Base-by-base conservation (phyloP, 108 stramenopile genomes). In the Skeletonema grethae region DNA sequence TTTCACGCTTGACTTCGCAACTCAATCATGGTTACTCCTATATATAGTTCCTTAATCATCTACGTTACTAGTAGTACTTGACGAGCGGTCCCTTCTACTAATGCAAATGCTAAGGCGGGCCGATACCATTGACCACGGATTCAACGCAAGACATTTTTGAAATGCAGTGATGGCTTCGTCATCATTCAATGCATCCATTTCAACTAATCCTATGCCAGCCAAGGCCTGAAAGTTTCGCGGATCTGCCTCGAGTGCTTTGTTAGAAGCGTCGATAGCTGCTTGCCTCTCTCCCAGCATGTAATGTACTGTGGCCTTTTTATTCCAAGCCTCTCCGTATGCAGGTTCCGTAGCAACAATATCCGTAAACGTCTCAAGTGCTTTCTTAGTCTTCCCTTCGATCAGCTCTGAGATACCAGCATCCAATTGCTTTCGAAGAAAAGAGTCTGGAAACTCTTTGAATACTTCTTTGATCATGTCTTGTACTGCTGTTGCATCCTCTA, bases 71-170 rank as follows among this genome's bases (percentile, higher is more conserved):
- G 13, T 4, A n/a, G 13, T 5, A 43, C 41, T 43, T 43, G 41
- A 43, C 15, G 41, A n/a, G 15, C 41, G 41, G 15, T 3, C 41
- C 41, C 15, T n/a, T 15, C 41, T 43, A 43, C 10, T 43, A 2
- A 73, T 55, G 32, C 88, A 89, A 12, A 67, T 36, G 35, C 82
- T 75, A 20, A 92, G 70, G 61, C 84, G 80, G 5, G 87, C 62
- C 6, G 89, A 83, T 13, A 92, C 87, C 56, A 72, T 65, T 58
- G 86, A 84, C 92, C 92, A 93, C 7, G 92, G 92, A 73, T 90
- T 85, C 3, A 88, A 41, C 55, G 68, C 74, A n/a, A 93, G 82
- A 45, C 89, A 85, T 55, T 79, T 63, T 28, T 80, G 80, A 61
- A 91, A 93, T 16, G 74, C 66, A 36, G 82, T 72, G 4, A 67